Evolutionary conservation across 495 filamentous ascomycete genomes (phyloP), one percentile per base, ranked within the genome.

Genomic region (Clavariopsis aquatica): DNA sequence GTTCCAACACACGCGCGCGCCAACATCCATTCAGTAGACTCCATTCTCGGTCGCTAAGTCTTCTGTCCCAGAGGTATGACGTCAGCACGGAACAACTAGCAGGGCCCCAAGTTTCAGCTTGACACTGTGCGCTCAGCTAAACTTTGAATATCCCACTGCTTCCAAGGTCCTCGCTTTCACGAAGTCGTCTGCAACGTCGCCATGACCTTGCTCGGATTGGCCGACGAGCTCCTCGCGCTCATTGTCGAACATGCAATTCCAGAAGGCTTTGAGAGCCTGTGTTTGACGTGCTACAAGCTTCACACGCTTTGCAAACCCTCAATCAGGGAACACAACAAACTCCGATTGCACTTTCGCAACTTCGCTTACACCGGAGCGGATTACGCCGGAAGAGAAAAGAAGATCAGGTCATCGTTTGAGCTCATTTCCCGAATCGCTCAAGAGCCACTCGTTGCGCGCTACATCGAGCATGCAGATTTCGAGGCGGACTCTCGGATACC

Each of bases 171-270:
- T 56, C 31, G 52, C 52, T 58, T 58, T 26, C 55, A 58, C 57
- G 57, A 60, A 27, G 57, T 60, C 57, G 57, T 60, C 57, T 51
- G 29, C 57, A 60, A 60, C 57, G 57, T 60, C 57, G 57, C 57
- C 45, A 60, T 60, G 57, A 27, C 57, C 57, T 60, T 60, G 57
- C 41, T 60, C 41, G 45, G 57, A 60, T 60, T 60, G 57, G 19
- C 57, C 28, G 45, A 60, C 57, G 57, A 60, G 57, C 57, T 60
- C 57, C 57, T 60, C 57, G 23, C 57, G 57, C 57, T 51, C 57
- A 60, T 60, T 28, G 57, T 60, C 57, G 29, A 27, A n/a, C 57
- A 60, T 60, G 57, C 57, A n/a, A 60, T 60, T 60, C 57, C 57
- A 60, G 57, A 60, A 60, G 57, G 41, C 57, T 60, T 60, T 27